A percentile compares a stretch with the other conserved stretches of the same genome.
Evolutionary conservation across 75 land plant species (phyloP).

Genomic region (Chamaecyparis obtusa): DNA sequence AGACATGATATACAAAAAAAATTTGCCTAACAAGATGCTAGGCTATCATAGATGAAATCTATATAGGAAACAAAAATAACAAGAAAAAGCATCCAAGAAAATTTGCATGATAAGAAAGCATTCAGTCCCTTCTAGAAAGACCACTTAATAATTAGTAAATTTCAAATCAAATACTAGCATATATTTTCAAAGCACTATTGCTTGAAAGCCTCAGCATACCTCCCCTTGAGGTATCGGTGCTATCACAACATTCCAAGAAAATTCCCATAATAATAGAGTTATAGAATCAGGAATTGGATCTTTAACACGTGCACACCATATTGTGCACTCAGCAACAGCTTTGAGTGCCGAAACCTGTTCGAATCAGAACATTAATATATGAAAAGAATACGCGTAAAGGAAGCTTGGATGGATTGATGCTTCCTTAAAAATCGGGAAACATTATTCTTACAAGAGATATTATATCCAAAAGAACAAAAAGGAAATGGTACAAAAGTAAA

Average conservation of each 20-base stretch:
- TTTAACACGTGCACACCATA: conserved; percentile 42
- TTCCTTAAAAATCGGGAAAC: not conserved
- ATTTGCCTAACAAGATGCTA: not conserved
- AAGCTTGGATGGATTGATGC: not conserved
- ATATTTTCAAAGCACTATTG: not conserved
- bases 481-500: not conserved
- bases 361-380: not conserved
- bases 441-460: not conserved
- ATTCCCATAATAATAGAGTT: conserved; percentile 53
- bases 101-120: not conserved
- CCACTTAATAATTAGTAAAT: not conserved
- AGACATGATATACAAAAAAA: not conserved
- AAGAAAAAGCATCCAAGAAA: not conserved
- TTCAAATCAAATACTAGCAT: not conserved
- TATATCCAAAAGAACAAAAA: not conserved
- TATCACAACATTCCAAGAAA: conserved; percentile 51
- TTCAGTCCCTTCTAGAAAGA: not conserved
- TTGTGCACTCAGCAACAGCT: conserved; percentile 45
- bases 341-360: conserved; percentile 62
- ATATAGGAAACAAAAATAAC: not conserved
- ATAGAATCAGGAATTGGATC: conserved; percentile 24
- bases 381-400: not conserved
- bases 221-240: conserved; percentile 42
- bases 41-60: not conserved
- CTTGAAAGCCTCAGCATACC: conserved; percentile 31